phyloP scores from a whole-genome alignment of 169 alveolate species.

The Eimeria acervulina region DNA sequence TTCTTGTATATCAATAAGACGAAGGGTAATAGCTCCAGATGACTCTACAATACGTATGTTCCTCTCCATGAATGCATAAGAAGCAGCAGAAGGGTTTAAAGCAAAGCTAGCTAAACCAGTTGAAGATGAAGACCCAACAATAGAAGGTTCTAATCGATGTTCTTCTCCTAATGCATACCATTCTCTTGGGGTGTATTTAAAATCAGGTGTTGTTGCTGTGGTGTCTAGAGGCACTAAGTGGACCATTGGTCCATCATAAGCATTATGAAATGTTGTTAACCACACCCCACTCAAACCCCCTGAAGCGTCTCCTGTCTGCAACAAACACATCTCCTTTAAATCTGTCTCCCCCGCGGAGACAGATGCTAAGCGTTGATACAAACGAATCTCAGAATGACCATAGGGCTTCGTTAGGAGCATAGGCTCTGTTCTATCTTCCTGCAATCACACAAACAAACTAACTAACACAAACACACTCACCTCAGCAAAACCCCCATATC shows the following conservation, averaged over 20 bases:
- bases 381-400: constrained; percentile 9
- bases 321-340: background rate
- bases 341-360: background rate
- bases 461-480: background rate
- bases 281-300: background rate
- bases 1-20: constrained; percentile 46
- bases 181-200: constrained; percentile 63
- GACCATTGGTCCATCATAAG: constrained; percentile 52
- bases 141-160: constrained; percentile 50
- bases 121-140: background rate
- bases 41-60: constrained; percentile 43
- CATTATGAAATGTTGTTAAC: constrained; percentile 32
- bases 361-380: constrained; percentile 18
- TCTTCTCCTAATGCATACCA: constrained; percentile 76
- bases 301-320: constrained; percentile 31
- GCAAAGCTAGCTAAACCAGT: constrained; percentile 29
- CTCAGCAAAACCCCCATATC: background rate
- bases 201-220: constrained; percentile 65
- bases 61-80: background rate
- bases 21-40: constrained; percentile 79
- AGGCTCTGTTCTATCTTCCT: constrained; percentile 35
- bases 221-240: constrained; percentile 67
- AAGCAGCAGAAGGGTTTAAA: background rate
- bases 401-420: constrained; percentile 66
- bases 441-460: background rate